Base-by-base conservation (phyloP, 441 rosid genomes). In the Gossypium davidsonii region DNA sequence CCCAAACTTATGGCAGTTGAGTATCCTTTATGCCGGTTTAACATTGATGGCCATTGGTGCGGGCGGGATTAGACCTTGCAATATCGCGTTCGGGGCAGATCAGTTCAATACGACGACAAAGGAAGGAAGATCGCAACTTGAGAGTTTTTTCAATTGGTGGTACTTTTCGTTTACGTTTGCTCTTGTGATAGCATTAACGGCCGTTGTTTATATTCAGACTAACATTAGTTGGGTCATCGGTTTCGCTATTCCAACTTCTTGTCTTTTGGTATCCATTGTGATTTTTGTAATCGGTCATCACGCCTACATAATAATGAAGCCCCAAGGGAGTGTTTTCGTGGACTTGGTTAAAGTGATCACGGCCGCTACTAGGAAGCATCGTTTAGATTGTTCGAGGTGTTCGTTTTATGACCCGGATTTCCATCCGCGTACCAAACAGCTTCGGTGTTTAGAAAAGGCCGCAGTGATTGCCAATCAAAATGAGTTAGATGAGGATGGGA, bases 101-200 rank as follows among this genome's bases (percentile, higher is more conserved):
- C 93, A 87, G 66, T 89, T 87, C 18, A 82, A 89, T 71, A 77
- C 84, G 8, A 69, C 20, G 3, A 89, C 89, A 0, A 74, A 72
- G 1, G 76, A 77, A n/a, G 93, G 93, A 46, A 79, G 78, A 72
- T 60, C 78, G 1, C 88, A 83, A 52, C 70, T 89, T 0, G 82
- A 79, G 68, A 82, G 87, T 72, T 89, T 87, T 83, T 89, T 87
- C 86, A 89, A 89, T 62, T 89, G 91, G 91, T 89, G 90, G 90
- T 87, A 89, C 78, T 87, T 89, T 80, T 80, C 86, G 14, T 89
- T 89, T 80, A 84, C 88, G 1, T 63, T 83, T 8, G 82, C 93
- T 2, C 82, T 85, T 1, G 14, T 84, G 0, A 58, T 85, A n/a
- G 87, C 89, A 15, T 86, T 89, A 39, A 85, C 89, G 2, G 75